Conservation (phyloP, 495 filamentous ascomycete species). For the Penicillium mononematosum region DNA sequence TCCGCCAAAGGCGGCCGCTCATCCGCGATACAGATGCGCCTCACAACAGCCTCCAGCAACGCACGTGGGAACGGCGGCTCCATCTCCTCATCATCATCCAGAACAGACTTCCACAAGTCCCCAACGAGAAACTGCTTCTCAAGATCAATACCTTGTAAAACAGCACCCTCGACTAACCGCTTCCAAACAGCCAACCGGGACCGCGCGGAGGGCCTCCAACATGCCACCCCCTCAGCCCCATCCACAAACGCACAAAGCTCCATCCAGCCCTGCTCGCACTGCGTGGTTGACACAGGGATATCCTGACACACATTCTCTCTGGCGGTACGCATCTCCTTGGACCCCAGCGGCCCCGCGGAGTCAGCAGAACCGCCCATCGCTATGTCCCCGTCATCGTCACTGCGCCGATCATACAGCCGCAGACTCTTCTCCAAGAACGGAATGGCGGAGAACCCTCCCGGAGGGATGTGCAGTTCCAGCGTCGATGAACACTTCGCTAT, state of each 20-base stretch:
- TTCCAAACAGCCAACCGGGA: conserved; percentile 48
- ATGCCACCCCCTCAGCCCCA: conserved; percentile 17
- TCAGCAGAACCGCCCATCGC: conserved; percentile 15
- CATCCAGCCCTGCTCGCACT: conserved; percentile 49
- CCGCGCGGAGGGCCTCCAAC: conserved; percentile 45
- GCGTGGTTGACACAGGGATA: conserved; percentile 44
- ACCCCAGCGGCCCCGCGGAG: background rate
- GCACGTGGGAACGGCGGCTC: conserved; percentile 38
- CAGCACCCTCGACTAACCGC: conserved; percentile 44
- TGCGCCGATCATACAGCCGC: conserved; percentile 33
- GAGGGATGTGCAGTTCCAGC: conserved; percentile 57
- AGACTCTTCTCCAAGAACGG: conserved; percentile 37
- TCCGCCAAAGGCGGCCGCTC: conserved; percentile 21
- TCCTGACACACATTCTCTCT: conserved; percentile 39
- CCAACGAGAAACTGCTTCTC: conserved; percentile 47
- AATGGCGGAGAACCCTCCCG: conserved; percentile 35
- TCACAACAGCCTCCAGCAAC: conserved; percentile 45
- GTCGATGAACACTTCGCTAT: conserved; percentile 74
- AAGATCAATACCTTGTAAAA: conserved; percentile 46
- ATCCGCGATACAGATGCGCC: conserved; percentile 35
- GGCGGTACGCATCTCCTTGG: conserved; percentile 7
- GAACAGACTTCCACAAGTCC: conserved; percentile 49
- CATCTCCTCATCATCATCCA: conserved; percentile 40
- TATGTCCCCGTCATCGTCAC: conserved; percentile 23
- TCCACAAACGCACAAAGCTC: conserved; percentile 51